Conservation (phyloP, 2,329 filamentous ascomycete species). For the Nemania sp. region DNA sequence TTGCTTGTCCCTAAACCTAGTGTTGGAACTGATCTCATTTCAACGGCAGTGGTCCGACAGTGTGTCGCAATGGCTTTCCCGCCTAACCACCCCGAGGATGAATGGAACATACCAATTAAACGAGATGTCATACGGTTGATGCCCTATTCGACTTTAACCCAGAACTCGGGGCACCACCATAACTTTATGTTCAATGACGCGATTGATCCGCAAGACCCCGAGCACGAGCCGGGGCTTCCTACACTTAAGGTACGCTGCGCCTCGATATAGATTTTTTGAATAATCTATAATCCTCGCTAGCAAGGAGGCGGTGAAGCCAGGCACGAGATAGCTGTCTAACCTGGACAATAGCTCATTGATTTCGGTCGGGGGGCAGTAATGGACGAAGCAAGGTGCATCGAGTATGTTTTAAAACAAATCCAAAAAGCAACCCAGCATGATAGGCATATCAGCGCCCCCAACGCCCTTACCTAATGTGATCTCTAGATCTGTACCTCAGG, state of each 20-base stretch:
- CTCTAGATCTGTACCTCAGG: background rate
- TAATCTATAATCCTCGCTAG: background rate
- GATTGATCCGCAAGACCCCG: background rate
- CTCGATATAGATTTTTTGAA: background rate
- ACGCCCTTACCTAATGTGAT: background rate
- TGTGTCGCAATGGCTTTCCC: slow-evolving; percentile 36
- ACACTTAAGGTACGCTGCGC: slow-evolving; percentile 25
- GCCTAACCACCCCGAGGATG: slow-evolving; percentile 12
- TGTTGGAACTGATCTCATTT: background rate
- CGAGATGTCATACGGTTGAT: slow-evolving; percentile 7
- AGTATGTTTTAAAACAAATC: background rate
- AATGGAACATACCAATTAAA: background rate
- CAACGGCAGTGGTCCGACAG: slow-evolving; percentile 34
- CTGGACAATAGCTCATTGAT: slow-evolving; percentile 20
- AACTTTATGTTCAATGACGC: slow-evolving; percentile 29
- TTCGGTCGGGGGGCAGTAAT: slow-evolving; percentile 24
- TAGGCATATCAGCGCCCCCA: background rate
- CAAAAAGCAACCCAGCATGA: too few species aligned
- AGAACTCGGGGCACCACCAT: slow-evolving; percentile 27
- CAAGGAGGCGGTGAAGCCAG: background rate
- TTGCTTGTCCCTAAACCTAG: background rate
- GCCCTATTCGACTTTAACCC: slow-evolving; percentile 6
- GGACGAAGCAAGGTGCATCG: too few species aligned
- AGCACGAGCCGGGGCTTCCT: slow-evolving; percentile 21
- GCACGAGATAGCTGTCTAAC: background rate